Conservation (phyloP, 495 filamentous ascomycete species). For the Amniculicola lignicola region DNA sequence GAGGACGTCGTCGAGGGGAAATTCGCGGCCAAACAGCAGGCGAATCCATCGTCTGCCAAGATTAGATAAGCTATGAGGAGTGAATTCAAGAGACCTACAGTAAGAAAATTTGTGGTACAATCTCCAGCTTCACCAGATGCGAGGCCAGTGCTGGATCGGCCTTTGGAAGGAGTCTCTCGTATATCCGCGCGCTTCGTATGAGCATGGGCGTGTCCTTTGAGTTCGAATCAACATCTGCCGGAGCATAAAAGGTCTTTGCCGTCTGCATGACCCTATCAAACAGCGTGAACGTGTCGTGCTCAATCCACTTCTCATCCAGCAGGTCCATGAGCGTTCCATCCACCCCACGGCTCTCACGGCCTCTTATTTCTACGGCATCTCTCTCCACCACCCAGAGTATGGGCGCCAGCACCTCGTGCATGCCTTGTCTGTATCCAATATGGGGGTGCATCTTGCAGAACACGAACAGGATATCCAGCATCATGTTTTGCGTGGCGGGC, state of each 20-base stretch:
- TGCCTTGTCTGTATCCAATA: slow-evolving; percentile 89
- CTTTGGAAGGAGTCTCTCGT: slow-evolving; percentile 71
- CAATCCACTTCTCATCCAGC: slow-evolving; percentile 68
- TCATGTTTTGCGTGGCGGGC: slow-evolving; percentile 69
- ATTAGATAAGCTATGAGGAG: neutral
- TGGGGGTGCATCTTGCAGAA: slow-evolving; percentile 91
- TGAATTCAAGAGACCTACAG: slow-evolving; percentile 58
- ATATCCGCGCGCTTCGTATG: slow-evolving; percentile 76
- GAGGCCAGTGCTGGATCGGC: slow-evolving; percentile 78
- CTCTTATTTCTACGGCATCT: slow-evolving; percentile 64
- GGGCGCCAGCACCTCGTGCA: slow-evolving; percentile 93
- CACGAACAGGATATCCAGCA: slow-evolving; percentile 87
- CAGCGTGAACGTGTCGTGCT: slow-evolving; percentile 86
- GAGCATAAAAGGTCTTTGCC: slow-evolving; percentile 84
- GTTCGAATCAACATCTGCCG: slow-evolving; percentile 38
- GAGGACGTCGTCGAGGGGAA: slow-evolving; percentile 79
- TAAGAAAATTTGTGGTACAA: slow-evolving; percentile 94
- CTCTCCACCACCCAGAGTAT: slow-evolving; percentile 83
- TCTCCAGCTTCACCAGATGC: slow-evolving; percentile 78
- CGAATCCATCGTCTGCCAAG: slow-evolving; percentile 82
- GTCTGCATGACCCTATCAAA: slow-evolving; percentile 84
- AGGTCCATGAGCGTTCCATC: slow-evolving; percentile 55
- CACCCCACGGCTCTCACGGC: neutral
- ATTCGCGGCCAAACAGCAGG: slow-evolving; percentile 89
- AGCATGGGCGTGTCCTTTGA: slow-evolving; percentile 73